These are phyloP conservation scores for Claviceps sorghi DNA, from an alignment of 2,329 filamentous ascomycete species.

Conservation along the genomic window DNA sequence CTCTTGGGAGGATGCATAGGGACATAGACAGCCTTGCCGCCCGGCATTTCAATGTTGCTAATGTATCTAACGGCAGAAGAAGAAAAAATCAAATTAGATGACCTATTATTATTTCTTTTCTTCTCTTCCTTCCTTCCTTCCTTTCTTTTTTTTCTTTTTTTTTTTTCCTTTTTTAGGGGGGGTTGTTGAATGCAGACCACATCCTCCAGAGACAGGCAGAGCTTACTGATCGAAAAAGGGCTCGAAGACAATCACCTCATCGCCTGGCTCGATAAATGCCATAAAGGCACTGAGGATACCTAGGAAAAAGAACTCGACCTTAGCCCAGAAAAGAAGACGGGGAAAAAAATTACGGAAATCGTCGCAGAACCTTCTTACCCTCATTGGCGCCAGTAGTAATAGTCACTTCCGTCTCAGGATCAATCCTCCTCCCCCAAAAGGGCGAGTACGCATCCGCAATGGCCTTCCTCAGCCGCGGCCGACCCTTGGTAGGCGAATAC, in stretches of 20 bases:
- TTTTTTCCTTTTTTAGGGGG: too few relatives aligned
- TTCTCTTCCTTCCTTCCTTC: too few relatives aligned
- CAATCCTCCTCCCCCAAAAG: conserved; percentile 64
- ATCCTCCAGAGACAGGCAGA: too few relatives aligned
- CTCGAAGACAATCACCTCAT: conserved; percentile 96
- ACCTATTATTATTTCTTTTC: too few relatives aligned
- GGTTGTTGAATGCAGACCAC: background rate
- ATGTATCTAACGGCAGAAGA: conserved; percentile 41
- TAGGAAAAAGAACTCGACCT: background rate
- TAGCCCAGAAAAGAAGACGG: background rate
- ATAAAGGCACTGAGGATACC: conserved; percentile 94
- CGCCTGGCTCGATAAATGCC: conserved; percentile 86
- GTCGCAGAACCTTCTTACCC: conserved; percentile 17
- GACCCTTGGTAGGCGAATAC: conserved; percentile 90
- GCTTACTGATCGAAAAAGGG: conserved; percentile 88
- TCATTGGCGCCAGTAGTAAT: conserved; percentile 89
- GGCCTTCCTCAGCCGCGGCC: conserved; percentile 81
- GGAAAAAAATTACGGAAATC: background rate
- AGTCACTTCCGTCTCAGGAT: conserved; percentile 85
- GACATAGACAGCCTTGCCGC: conserved; percentile 87
- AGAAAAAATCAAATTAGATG: background rate
- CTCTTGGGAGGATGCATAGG: conserved; percentile 80
- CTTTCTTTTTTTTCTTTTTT: background rate
- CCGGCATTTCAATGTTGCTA: conserved; percentile 96
- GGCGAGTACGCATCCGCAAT: conserved; percentile 86